Base-by-base conservation (phyloP, 129 eudicot genomes). In the Flaveria sonorensis region DNA sequence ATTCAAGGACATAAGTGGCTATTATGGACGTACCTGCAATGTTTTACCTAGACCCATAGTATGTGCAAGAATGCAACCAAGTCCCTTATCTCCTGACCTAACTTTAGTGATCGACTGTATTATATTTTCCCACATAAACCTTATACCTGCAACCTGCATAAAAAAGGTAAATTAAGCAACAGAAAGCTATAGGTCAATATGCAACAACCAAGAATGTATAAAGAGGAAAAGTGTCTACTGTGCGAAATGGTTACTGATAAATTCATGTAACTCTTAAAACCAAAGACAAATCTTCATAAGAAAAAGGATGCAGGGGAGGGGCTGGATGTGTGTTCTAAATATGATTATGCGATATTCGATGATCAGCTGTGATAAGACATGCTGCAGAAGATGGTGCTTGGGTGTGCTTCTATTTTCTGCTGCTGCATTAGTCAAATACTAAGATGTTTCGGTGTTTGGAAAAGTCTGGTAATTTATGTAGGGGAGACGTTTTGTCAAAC, bases 41-140 rank as follows among this genome's bases (percentile, higher is more conserved):
- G 97, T 95, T 92, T 95, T 95, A 61, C 99, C 99, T 50, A 95
- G 79, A n/a, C 99, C 99, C 99, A 95, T 95, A 48, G 99, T 95
- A 87, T 95, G 99, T 10, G 99, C 99, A 63, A 95, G 93, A 76
- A 95, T 95, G 86, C 99, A 95, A 74, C 97, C 97, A 32, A 95
- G 96, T 53, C 99, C 99, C 80, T 92, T 92, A 79, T 95, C 96
- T 71, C 97, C 97, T 71, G 97, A 87, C 86, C 83, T 89, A 61
- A 84, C 91, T 77, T 83, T 91, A 40, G 82, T 83, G 32, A 88
- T 82, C 12, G 97, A 92, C 81, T 95, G 94, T 68, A 95, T 86
- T 50, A 89, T 92, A 77, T 95, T 95, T 82, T 95, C 90, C 99
- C 99, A 95, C 97, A 95, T 87, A 81, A 95, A 95, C 56, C 97